Percentiles rank a stretch among this genome's conserved stretches.
Evolutionary conservation across 169 alveolate genomes (phyloP).

Genomic region (Cryptosporidium felis): DNA sequence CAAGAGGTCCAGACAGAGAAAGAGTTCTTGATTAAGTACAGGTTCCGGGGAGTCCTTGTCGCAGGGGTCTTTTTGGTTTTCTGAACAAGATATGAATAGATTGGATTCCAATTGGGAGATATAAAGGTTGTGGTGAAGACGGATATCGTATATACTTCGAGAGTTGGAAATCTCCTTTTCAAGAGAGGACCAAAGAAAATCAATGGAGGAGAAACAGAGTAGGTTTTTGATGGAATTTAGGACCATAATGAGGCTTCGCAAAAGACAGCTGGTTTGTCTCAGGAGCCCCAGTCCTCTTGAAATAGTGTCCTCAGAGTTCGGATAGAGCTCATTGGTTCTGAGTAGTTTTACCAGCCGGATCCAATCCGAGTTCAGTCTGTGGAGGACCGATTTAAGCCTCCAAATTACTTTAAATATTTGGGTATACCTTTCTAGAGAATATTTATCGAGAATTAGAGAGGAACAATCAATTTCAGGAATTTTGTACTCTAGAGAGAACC

Average conservation of each 20-base stretch:
- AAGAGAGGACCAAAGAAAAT: constrained; percentile 2
- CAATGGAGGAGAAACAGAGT: constrained; percentile 12
- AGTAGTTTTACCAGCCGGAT: neutral
- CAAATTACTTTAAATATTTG: constrained; percentile 13
- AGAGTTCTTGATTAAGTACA: neutral
- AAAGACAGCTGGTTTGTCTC: constrained; percentile 4
- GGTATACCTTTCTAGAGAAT: neutral
- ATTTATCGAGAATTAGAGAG: neutral
- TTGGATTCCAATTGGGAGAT: constrained; percentile 10
- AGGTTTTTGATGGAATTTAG: neutral
- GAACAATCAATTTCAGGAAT: constrained; percentile 46
- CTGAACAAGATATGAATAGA: constrained; percentile 9
- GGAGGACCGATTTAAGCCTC: neutral
- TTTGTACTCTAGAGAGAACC: constrained; percentile 78
- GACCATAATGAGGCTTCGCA: constrained; percentile 17
- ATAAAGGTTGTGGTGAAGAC: neutral
- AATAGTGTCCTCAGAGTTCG: neutral
- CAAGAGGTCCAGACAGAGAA: constrained; percentile 22
- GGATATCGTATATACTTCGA: neutral
- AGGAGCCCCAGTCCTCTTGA: neutral
- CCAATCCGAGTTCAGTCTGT: constrained; percentile 21
- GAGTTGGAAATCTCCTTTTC: neutral
- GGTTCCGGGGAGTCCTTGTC: neutral
- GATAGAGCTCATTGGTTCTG: neutral
- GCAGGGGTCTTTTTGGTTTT: too few species aligned